Percentiles rank a stretch among this genome's conserved stretches.
Conservation (phyloP, 1,284 basidiomycete species). For the Irpex sp. region DNA sequence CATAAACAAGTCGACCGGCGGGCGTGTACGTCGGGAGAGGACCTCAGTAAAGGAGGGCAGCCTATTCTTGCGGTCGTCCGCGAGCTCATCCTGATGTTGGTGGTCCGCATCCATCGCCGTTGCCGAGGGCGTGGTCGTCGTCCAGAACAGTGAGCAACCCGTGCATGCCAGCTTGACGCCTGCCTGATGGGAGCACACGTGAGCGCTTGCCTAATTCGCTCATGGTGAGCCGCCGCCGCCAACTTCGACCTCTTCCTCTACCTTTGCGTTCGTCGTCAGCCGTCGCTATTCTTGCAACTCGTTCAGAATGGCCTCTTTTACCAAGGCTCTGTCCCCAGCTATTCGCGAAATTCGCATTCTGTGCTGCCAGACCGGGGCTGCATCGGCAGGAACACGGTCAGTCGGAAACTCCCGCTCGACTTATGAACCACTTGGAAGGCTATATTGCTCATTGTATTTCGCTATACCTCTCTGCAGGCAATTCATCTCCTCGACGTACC, state of each 20-base stretch:
- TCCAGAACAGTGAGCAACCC: constrained; percentile 15
- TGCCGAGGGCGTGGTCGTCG: constrained; percentile 17
- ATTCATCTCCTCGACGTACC: constrained; percentile 83
- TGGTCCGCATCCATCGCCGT: constrained; percentile 52
- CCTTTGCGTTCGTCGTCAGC: neutral
- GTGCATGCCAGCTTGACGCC: constrained; percentile 11
- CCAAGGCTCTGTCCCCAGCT: constrained; percentile 78
- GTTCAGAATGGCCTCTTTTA: constrained; percentile 56
- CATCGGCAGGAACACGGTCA: constrained; percentile 83
- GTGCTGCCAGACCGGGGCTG: constrained; percentile 77
- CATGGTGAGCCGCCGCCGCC: neutral
- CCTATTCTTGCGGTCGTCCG: constrained; percentile 61
- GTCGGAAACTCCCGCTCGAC: constrained; percentile 22
- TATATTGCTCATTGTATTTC: neutral
- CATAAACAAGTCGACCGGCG: constrained; percentile 97
- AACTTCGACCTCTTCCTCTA: neutral
- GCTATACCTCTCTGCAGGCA: constrained; percentile 44
- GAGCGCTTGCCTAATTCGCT: neutral
- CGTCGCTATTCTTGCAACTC: neutral
- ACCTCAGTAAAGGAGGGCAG: constrained; percentile 83
- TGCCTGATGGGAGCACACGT: constrained; percentile 1
- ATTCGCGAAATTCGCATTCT: constrained; percentile 86
- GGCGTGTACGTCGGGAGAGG: constrained; percentile 81
- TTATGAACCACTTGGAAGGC: neutral
- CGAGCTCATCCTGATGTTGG: constrained; percentile 65